Conservation (phyloP, 179 eudicot genomes). For the Spinacia oleracea region DNA sequence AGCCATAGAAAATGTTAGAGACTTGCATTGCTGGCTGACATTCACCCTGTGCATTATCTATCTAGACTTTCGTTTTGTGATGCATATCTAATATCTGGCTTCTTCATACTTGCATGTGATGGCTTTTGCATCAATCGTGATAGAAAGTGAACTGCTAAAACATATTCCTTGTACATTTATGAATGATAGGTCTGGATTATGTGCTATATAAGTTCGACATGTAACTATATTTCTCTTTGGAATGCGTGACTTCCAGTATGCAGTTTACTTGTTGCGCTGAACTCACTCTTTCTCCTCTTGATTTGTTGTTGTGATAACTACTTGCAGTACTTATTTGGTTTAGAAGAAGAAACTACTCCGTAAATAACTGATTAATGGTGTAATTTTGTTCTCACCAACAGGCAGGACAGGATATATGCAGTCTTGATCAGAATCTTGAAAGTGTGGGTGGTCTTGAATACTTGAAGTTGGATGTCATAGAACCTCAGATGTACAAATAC, state of each 20-base stretch:
- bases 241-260: not conserved
- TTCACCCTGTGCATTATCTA: not conserved
- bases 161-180: not conserved
- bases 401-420: constrained; percentile 42
- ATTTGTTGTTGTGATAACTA: not conserved
- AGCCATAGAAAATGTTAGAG: not conserved
- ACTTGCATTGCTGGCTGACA: not conserved
- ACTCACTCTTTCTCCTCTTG: not conserved
- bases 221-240: not conserved
- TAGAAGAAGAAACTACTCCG: constrained; percentile 1
- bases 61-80: not conserved
- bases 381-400: constrained; percentile 22
- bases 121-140: not conserved
- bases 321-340: not conserved
- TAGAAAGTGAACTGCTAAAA: not conserved
- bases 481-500: constrained; percentile 47
- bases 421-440: constrained; percentile 44
- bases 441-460: constrained; percentile 40
- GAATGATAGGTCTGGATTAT: not conserved
- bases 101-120: not conserved
- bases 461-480: constrained; percentile 53
- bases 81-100: not conserved
- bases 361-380: constrained; percentile 1
- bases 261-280: constrained; percentile 5
- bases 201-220: not conserved